Evolutionary conservation across 257 asterid species (phyloP), one percentile per base, ranked within the genome.

Genomic region (Scutellaria galericulata): DNA sequence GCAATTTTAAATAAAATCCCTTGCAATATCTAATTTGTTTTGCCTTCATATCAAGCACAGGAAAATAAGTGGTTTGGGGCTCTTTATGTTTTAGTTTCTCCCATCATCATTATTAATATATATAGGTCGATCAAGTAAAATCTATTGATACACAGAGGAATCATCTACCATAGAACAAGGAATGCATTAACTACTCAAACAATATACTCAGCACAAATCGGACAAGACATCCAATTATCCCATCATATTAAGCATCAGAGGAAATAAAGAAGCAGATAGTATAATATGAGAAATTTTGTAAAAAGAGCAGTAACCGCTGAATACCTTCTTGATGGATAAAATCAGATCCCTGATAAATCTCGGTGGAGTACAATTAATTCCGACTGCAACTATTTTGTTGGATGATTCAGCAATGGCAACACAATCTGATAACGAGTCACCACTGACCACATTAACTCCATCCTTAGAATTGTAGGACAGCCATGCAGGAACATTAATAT

Each of bases 351-450:
- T 80, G 79, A 92, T 86, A 70, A 85, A 90, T 83, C 97, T 88
- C 9, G 98, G 97, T 8, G 98, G 98, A 24, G 98, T 90, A 68
- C 97, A 92, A 66, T 92, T 92, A 64, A 92, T 84, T 75, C 98
- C 98, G 1, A 92, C 91, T 6, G 96, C 89, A 51, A 90, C 86
- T 75, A 92, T 75, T 77, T 82, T 92, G 63, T 82, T 71, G 72
- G 91, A 85, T 10, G 88, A 85, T 55, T 88, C 97, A 35, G 91
- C 96, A 81, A 88, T 51, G 50, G 88, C 80, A 27, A 77, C 92
- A 73, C 96, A 90, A 50, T 88, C 95, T 22, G 82, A 65, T 72
- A 92, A 76, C 69, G 97, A 84, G 83, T 92, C 96, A 24, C 97
- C 97, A 45, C 95, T 87, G 67, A 90, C 97, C 80, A 88, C 91